A percentile compares a stretch with the other conserved stretches of the same genome.
These are phyloP conservation scores for Batkoa obscura DNA, from an alignment of 371 early-diverging fungal species.

Conservation along the genomic window DNA sequence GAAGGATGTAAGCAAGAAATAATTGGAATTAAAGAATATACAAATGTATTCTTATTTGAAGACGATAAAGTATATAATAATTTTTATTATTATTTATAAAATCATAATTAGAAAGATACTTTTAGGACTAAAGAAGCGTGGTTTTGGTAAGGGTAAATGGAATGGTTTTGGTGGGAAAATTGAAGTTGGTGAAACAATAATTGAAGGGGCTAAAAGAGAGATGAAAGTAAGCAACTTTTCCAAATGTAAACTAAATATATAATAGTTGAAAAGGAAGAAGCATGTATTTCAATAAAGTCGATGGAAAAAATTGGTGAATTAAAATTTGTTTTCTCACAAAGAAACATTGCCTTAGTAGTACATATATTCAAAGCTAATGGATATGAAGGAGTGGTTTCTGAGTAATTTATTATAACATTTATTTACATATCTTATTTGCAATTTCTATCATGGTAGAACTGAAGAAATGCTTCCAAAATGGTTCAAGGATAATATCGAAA, in stretches of 20 bases:
- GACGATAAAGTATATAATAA: not conserved
- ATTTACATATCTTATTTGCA: not conserved
- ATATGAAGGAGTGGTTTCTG: slow-evolving; percentile 20
- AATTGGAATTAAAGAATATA: too few relatives aligned
- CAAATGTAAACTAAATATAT: too few relatives aligned
- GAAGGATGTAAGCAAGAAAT: too few relatives aligned
- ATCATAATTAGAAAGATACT: slow-evolving; percentile 18
- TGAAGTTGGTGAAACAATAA: slow-evolving; percentile 30
- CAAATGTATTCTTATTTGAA: not conserved
- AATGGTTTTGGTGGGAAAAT: slow-evolving; percentile 56
- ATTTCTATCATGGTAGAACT: slow-evolving; percentile 11
- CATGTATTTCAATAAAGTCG: slow-evolving; percentile 18
- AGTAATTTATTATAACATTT: slow-evolving; percentile 15
- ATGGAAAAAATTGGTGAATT: slow-evolving; percentile 22
- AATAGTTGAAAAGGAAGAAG: slow-evolving; percentile 20
- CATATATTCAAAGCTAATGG: slow-evolving; percentile 20
- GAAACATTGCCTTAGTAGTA: slow-evolving; percentile 19
- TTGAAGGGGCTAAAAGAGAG: slow-evolving; percentile 33
- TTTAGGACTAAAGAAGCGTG: slow-evolving; percentile 44
- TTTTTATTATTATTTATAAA: not conserved
- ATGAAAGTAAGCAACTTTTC: slow-evolving; percentile 8
- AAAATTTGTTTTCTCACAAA: slow-evolving; percentile 23
- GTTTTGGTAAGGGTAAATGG: slow-evolving; percentile 31
- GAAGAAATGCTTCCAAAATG: slow-evolving; percentile 33
- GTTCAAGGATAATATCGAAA: slow-evolving; percentile 12